Evolutionary conservation across 345 rosid species (phyloP), one percentile per base, ranked within the genome.

Genomic region (Gynandropsis gynandra): DNA sequence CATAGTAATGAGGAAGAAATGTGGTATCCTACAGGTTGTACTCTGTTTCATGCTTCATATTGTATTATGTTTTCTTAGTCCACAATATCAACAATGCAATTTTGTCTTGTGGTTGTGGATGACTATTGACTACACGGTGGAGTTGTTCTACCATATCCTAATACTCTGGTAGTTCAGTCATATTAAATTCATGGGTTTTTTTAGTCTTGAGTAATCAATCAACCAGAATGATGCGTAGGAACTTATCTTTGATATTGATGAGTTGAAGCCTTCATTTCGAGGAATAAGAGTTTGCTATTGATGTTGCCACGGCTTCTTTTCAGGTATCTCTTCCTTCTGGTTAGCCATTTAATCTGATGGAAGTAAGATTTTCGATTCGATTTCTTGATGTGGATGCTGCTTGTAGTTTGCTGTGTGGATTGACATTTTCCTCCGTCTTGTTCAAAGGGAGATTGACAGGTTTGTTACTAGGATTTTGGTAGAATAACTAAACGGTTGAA

Each of bases 111-210:
- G n/a, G n/a, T 39, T 52, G 21, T 58, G 54, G 16, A 47, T 63
- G 45, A 52, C 50, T 4, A 45, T 10, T 63, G 45, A 52, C 50
- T 4, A 45, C 8, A 1, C 42, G 36, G 57, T 66, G 71, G 71
- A 66, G 71, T 66, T 59, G 71, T 66, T 66, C 71, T 59, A 66
- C 71, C 71, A 66, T 55, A 39, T 66, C 71, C 65, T 66, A 56
- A 63, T 65, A 65, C 27, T 40, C 29, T 66, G 24, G 52, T 53
- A 41, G 13, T 33, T 66, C 56, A 41, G 24, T 42, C 9, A 33
- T 66, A 59, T 66, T 53, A 53, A 58, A 66, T 66, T 66, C 71
- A 19, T 42, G 14, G 47, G 65, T 48, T 52, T 46, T n/a, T 64
- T 38, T 45, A 46, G 39, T 58, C 48, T 56, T n/a, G n/a, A n/a